Evolutionary conservation across 306 rosid genomes (phyloP), one percentile per base, ranked within the genome.

Genomic region (Oxytropis ochrocephala): DNA sequence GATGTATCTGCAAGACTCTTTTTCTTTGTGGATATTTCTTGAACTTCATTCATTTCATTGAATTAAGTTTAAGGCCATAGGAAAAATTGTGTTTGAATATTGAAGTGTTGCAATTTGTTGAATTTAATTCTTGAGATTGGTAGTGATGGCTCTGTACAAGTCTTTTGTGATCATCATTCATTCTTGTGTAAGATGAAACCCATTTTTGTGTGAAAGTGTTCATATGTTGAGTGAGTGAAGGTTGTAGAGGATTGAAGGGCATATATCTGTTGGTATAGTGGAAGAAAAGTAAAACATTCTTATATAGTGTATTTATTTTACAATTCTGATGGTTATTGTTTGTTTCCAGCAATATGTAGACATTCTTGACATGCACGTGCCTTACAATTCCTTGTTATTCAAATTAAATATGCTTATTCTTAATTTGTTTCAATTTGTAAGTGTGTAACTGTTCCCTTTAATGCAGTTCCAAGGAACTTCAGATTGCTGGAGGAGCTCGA

Each of bases 401-500:
- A 5, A 35, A 56, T 44, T 17, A 39, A 60, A 61, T 7, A 44
- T 32, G 44, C 42, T 47, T 38, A 11, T 27, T 47, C 33, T 51
- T 9, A 64, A n/a, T 5, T 63, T 38, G 1, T 63, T 33, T 11
- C 24, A 32, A 42, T 13, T 16, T 50, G 3, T 13, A 9, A n/a
- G 36, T 56, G 13, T 63, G 68, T 46, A 51, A n/a, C 38, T 63
- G 68, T 46, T 47, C n/a, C 32, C 56, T 77, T 76, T 53, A 30
- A 29, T 80, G 87, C 84, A 95, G 99, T 95, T 62, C 99, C 99
- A 7, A 79, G 99, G 79, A 95, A 95, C 89, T 95, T 95, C 87
- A 89, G 99, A 88, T 83, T 95, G 93, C 84, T 95, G 86, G 99
- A 95, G 88, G 99, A 95, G 57, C 97, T 95, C 61, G 99, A 95